Evolutionary conservation across 2,329 filamentous ascomycete species (phyloP), one percentile per base, ranked within the genome.

Genomic region (Ophiosphaerella herpotricha): DNA sequence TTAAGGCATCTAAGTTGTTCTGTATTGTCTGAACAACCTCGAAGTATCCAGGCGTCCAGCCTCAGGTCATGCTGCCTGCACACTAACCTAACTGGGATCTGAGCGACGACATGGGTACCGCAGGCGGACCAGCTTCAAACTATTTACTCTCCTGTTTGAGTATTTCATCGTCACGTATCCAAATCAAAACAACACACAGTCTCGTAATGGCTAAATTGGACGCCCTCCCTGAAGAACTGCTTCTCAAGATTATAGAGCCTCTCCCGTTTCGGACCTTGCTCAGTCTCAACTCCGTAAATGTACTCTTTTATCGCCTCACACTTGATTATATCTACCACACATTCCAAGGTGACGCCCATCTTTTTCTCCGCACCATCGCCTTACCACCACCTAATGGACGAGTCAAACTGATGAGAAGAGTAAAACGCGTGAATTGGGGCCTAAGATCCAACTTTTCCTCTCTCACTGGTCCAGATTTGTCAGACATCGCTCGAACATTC

Each of bases 181-280:
- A 29, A 29, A 8, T 11, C 2, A 14, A 21, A 23, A 38, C 13
- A 11, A 12, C 13, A 7, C 9, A 6, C 36, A 16, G 11, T n/a
- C 16, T 12, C 36, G 4, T 39, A 9, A 21, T 24, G 11, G 8
- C 12, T 4, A 21, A 39, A 16, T 12, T 54, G 8, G 29, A 26
- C 16, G 36, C 42, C 9, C 45, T 55, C 39, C 52, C 52, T 1
- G 42, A 55, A 7, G 52, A 55, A 33, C 35, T 55, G 2, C 21
- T 55, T 11, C 21, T 55, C 4, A 11, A 18, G 11, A 34, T 55
- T 12, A 24, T 55, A 9, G 48, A 55, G 16, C 7, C 39, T 3
- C n/a, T 55, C 13, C 18, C 29, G 18, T n/a, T 37, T 18, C 11
- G n/a, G 11, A 44, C 42, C 14, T 21, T 55, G 9, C 32, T 32